Percentiles rank a stretch among this genome's conserved stretches.
phyloP scores from a whole-genome alignment of 768 basidiomycete species.

The Mrakia gelida region DNA sequence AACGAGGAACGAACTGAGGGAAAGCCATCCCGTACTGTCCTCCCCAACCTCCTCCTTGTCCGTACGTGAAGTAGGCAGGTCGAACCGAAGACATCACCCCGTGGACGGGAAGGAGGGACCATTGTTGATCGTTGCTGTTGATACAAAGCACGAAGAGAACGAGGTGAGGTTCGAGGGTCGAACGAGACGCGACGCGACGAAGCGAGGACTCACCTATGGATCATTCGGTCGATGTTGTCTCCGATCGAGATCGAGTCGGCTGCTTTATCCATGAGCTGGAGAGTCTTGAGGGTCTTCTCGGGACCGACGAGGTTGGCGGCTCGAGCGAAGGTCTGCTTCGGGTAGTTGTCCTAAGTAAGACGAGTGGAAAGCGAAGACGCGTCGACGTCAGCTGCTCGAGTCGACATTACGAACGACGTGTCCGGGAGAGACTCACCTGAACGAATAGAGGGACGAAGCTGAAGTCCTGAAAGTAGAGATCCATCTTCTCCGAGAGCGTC shows the following conservation, averaged over 20 bases:
- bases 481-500: constrained; percentile 85
- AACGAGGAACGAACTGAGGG: constrained; percentile 62
- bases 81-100: constrained; percentile 83
- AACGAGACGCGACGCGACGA: background rate
- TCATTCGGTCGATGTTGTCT: constrained; percentile 85
- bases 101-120: constrained; percentile 90
- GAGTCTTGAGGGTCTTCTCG: constrained; percentile 62
- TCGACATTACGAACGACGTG: background rate
- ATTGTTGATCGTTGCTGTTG: constrained; percentile 73
- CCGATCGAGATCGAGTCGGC: constrained; percentile 91
- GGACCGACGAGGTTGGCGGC: constrained; percentile 56
- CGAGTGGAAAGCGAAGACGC: background rate
- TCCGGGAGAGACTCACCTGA: constrained; percentile 55
- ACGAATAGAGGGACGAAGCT: constrained; percentile 92
- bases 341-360: constrained; percentile 75
- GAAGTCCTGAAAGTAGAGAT: constrained; percentile 93
- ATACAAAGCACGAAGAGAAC: constrained; percentile 50
- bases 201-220: constrained; percentile 67
- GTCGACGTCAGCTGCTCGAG: background rate
- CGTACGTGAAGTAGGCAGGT: constrained; percentile 80
- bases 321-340: constrained; percentile 71
- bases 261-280: constrained; percentile 78
- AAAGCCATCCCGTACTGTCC: constrained; percentile 71
- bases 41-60: constrained; percentile 51
- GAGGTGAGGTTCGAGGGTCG: background rate